Percentiles rank a stretch among this genome's conserved stretches.
phyloP scores from a whole-genome alignment of 2,329 filamentous ascomycete species.

The Scedosporium aurantiacum region DNA sequence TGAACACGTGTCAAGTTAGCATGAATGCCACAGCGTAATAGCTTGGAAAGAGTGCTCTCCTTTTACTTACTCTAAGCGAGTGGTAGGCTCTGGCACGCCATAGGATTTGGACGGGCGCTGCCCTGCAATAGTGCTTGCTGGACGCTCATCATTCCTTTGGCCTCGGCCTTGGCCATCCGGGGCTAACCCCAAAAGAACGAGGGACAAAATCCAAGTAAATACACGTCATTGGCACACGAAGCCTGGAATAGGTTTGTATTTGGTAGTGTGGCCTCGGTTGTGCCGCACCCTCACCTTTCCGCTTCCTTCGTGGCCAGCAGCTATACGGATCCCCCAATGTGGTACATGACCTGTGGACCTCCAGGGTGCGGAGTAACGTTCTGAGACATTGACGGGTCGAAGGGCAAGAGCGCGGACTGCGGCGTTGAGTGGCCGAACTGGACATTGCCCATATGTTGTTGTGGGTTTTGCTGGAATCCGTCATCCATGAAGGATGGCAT shows the following conservation, averaged over 20 bases:
- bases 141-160: background rate
- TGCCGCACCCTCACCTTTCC: background rate
- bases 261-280: no score
- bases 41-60: no score
- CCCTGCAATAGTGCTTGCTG: no score
- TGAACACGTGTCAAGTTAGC: no score
- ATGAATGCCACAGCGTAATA: no score
- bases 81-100: background rate
- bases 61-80: background rate
- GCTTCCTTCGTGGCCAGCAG: background rate
- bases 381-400: background rate
- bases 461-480: background rate
- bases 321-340: background rate
- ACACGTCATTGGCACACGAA: no score
- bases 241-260: no score
- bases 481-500: slow-evolving; percentile 2
- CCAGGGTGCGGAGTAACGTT: background rate
- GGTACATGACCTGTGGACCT: background rate
- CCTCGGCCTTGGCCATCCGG: background rate
- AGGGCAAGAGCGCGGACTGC: background rate
- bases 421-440: background rate
- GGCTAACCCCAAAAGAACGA: no score
- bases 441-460: background rate
- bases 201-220: no score
- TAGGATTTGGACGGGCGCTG: background rate